Conservation (phyloP, 257 asterid genomes). For the Handroanthus guayacan region DNA sequence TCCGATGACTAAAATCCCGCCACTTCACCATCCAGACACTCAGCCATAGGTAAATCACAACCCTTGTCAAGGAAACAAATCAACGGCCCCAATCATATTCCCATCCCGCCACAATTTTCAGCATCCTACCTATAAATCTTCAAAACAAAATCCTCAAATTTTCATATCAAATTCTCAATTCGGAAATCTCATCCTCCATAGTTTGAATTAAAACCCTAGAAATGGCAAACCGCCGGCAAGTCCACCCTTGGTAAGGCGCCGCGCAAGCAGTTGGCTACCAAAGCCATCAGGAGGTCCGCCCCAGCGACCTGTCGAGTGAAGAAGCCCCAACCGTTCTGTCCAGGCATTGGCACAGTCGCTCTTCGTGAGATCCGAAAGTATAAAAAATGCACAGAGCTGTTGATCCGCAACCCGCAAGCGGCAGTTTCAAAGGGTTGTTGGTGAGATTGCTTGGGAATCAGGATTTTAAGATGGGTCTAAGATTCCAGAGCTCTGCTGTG, state of each 20-base stretch:
- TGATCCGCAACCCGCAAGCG: conserved; percentile 54
- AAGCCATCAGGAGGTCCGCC: conserved; percentile 55
- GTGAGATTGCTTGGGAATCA: conserved; percentile 57
- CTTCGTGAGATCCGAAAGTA: conserved; percentile 53
- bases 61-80: too few relatives aligned
- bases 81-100: too few relatives aligned
- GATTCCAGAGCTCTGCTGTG: conserved; percentile 58
- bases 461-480: conserved; percentile 52
- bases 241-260: conserved; percentile 64
- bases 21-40: too few relatives aligned
- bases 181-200: background rate
- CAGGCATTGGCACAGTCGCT: conserved; percentile 56
- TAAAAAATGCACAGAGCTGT: conserved; percentile 52
- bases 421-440: conserved; percentile 56
- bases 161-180: background rate
- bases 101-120: too few relatives aligned
- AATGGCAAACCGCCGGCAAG: conserved; percentile 55
- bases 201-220: background rate
- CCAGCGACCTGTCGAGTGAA: conserved; percentile 63
- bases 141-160: accelerated
- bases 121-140: too few relatives aligned
- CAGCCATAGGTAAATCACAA: too few relatives aligned
- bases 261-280: conserved; percentile 59
- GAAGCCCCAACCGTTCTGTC: conserved; percentile 62
- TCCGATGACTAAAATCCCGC: too few relatives aligned